Conservation (phyloP, 306 rosid genomes). For the Cicer bijugum region DNA sequence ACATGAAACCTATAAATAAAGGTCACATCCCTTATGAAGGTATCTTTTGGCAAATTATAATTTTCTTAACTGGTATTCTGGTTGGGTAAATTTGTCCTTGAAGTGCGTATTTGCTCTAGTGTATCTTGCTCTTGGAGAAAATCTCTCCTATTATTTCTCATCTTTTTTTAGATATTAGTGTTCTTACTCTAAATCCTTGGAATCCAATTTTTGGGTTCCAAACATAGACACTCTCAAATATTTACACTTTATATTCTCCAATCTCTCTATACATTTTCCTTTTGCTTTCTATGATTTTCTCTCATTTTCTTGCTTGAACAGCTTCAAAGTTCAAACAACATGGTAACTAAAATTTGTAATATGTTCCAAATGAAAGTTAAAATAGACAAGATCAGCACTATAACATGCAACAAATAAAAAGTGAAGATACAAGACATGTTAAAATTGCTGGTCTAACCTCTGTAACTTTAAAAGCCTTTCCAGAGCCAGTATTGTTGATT, state of each 20-base stretch:
- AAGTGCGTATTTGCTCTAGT: no score
- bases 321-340: conserved; percentile 1
- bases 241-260: neutral
- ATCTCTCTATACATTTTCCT: conserved; percentile 13
- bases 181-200: no score
- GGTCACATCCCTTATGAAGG: no score
- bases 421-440: conserved; percentile 21
- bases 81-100: no score
- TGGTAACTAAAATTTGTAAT: conserved; percentile 32
- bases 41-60: no score
- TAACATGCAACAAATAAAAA: conserved; percentile 33
- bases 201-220: no score
- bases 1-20: no score
- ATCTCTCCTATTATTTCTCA: no score
- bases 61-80: no score
- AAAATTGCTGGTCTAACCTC: conserved; percentile 64
- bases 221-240: neutral
- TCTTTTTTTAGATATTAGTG: no score
- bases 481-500: conserved; percentile 69
- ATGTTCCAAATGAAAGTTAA: conserved; percentile 23
- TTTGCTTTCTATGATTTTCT: conserved; percentile 9
- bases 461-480: conserved; percentile 94
- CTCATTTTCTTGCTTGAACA: conserved; percentile 1
- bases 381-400: conserved; percentile 7
- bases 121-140: no score